A percentile compares a stretch with the other conserved stretches of the same genome.
These are phyloP conservation scores for Microdochium trichocladiopsis DNA, from an alignment of 2,329 filamentous ascomycete species.

Conservation along the genomic window DNA sequence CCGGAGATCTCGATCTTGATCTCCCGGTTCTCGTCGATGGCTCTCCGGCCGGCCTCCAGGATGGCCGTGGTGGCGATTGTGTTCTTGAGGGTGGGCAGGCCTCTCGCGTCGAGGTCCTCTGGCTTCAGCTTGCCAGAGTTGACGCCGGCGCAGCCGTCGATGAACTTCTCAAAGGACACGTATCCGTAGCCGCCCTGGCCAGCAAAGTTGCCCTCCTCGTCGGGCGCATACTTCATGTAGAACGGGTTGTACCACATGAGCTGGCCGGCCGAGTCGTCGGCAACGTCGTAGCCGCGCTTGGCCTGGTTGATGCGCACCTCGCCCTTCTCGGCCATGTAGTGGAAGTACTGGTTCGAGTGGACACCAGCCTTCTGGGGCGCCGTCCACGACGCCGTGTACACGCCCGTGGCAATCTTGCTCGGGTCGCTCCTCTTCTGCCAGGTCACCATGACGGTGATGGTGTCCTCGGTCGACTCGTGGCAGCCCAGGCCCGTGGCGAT, in stretches of 20 bases:
- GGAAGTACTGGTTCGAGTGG: slow-evolving; percentile 97
- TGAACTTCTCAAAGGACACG: slow-evolving; percentile 91
- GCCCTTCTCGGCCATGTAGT: slow-evolving; percentile 79
- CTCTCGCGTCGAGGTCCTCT: slow-evolving; percentile 71
- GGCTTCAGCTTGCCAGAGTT: slow-evolving; percentile 68
- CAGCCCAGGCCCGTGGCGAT: slow-evolving; percentile 76
- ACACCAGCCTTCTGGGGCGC: slow-evolving; percentile 88
- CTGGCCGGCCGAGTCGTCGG: slow-evolving; percentile 65
- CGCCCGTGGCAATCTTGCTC: slow-evolving; percentile 69
- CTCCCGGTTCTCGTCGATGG: slow-evolving; percentile 74
- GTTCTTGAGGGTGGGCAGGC: slow-evolving; percentile 78
- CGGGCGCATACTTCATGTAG: slow-evolving; percentile 90
- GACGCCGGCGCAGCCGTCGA: slow-evolving; percentile 74
- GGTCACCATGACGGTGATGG: slow-evolving; percentile 82
- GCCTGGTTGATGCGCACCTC: slow-evolving; percentile 90
- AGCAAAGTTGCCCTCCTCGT: slow-evolving; percentile 90
- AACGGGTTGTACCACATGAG: slow-evolving; percentile 90
- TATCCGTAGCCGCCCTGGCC: slow-evolving; percentile 92
- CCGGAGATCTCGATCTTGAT: slow-evolving; percentile 65
- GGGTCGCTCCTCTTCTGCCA: slow-evolving; percentile 71
- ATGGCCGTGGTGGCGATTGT: slow-evolving; percentile 91
- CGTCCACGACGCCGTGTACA: slow-evolving; percentile 93
- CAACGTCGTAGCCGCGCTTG: slow-evolving; percentile 89
- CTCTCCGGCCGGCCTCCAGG: slow-evolving; percentile 76
- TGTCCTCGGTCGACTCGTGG: slow-evolving; percentile 77